Evolutionary conservation across 2,329 filamentous ascomycete species (phyloP), one percentile per base, ranked within the genome.

Genomic region (Colletotrichum phormii): DNA sequence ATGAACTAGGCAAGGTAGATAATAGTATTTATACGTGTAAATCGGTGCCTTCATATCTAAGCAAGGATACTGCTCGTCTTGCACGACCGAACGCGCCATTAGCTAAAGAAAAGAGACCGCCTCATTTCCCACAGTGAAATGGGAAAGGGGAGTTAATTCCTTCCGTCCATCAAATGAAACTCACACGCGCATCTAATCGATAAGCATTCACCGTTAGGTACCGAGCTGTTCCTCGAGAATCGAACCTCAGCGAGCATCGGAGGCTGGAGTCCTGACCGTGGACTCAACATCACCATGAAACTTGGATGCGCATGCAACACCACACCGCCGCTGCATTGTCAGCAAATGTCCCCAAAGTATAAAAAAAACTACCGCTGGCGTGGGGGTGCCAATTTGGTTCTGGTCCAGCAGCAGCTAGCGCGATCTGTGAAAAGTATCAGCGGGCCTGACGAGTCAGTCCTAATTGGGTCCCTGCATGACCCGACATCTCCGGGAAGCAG

Each of bases 331-430:
- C 59, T 61, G 22, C 24, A n/a, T 29, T 26, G 59, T 37, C 31
- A 46, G 37, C 26, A 33, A 26, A 5, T 33, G 24, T 33, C 59
- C 3, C 5, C 37, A 35, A 33, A 60, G 35, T n/a, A 4, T 60
- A 7, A 60, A 53, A 35, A 5, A 26, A 53, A 26, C 46, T 22
- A 46, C 15, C 35, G 42, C 18, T n/a, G 42, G 31, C 49, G 31
- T 64, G 62, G 62, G 62, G 62, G 33, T 7, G 18, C 33, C 35
- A 64, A 64, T 57, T 64, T 64, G 22, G 29, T 24, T 31, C 24
- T 15, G 22, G 15, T 51, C 49, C 62, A 29, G 42, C 42, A 49
- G 42, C 18, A 49, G 51, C 33, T 64, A 55, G 49, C 62, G 62
- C 62, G 12, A 6, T 8, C 46, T 24, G 29, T 35, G 46, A 24